Conservation (phyloP, 1,284 basidiomycete species). For the Rhodotorula sp. region DNA sequence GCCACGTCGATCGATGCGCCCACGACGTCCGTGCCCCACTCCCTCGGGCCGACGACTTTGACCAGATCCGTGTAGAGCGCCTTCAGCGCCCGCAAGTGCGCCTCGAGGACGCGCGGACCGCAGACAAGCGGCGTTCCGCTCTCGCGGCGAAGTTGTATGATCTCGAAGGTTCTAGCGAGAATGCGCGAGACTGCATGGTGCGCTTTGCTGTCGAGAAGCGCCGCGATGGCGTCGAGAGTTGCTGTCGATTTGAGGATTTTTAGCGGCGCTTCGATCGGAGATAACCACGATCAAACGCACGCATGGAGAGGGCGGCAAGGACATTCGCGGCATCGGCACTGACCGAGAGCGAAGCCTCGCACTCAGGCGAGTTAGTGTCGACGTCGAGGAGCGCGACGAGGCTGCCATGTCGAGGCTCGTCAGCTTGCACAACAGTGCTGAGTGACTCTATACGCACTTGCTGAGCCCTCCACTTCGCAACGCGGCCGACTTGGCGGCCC, state of each 20-base stretch:
- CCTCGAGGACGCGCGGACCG: conserved; percentile 17
- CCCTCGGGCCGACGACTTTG: conserved; percentile 30
- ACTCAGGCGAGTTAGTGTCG: neutral
- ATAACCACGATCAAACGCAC: neutral
- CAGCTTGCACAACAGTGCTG: neutral
- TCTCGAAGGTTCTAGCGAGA: neutral
- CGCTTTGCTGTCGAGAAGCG: conserved; percentile 9
- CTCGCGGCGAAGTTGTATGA: neutral
- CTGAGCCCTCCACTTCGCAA: conserved; percentile 6
- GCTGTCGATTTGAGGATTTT: neutral
- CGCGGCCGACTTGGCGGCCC: conserved; percentile 10
- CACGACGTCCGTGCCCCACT: conserved; percentile 24
- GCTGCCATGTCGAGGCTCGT: neutral
- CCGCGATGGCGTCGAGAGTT: conserved; percentile 14
- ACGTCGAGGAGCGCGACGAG: conserved; percentile 11
- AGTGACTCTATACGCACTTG: neutral
- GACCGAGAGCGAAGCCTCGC: conserved; percentile 1
- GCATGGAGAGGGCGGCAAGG: conserved; percentile 28
- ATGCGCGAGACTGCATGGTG: conserved; percentile 8
- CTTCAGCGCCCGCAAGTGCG: conserved; percentile 37
- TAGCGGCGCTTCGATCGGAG: neutral
- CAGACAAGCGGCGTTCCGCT: neutral
- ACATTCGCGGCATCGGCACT: conserved; percentile 14
- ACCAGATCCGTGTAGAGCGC: conserved; percentile 40
- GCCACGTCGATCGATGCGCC: conserved; percentile 4